Evolutionary conservation across 2,329 filamentous ascomycete species (phyloP), one percentile per base, ranked within the genome.

Genomic region (Stagonosporopsis vannaccii): DNA sequence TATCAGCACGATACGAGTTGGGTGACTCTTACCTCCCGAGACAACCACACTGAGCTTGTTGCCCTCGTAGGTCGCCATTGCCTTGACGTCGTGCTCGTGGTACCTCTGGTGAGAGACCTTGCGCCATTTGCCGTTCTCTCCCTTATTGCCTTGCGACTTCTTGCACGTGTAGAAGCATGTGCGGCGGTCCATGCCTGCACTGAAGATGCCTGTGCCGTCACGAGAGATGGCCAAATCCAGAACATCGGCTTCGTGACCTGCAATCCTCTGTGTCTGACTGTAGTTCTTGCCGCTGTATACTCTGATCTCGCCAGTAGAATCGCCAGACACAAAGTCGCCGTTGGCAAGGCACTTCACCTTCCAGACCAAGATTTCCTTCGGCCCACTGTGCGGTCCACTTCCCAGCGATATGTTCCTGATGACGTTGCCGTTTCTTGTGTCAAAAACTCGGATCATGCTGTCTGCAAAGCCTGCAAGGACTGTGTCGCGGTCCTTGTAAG

Each of bases 231-330:
- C 88, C n/a, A 99, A 82, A 71, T 93, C 94, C 57, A 99, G 82
- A 4, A 97, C 89, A 77, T 99, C 95, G 40, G 94, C 91, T 63
- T 91, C 88, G 72, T 99, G 95, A 23, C 89, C 88, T 69, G 92
- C 88, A 51, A 99, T 86, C 46, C 93, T 85, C 72, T 99, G 95
- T 32, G 87, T 84, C 66, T 97, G 87, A 4, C 92, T 93, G 75
- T 94, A 97, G 49, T 91, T 96, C 78, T 90, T 93, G 52, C 92
- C 91, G 72, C 96, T 92, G 90, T 93, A 99, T 71, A 98, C 91
- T 63, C 91, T 88, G 36, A 99, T 84, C 73, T 98, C 92, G 28
- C 95, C 95, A 5, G 92, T 93, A 3, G 95, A 98, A 74, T 99
- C 95, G 46, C 92, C 95, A 1, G 93, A 97, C 12, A 98, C 88